These are phyloP conservation scores for Paratinospora sagittata DNA, from an alignment of 164 flowering plant species.

Conservation along the genomic window DNA sequence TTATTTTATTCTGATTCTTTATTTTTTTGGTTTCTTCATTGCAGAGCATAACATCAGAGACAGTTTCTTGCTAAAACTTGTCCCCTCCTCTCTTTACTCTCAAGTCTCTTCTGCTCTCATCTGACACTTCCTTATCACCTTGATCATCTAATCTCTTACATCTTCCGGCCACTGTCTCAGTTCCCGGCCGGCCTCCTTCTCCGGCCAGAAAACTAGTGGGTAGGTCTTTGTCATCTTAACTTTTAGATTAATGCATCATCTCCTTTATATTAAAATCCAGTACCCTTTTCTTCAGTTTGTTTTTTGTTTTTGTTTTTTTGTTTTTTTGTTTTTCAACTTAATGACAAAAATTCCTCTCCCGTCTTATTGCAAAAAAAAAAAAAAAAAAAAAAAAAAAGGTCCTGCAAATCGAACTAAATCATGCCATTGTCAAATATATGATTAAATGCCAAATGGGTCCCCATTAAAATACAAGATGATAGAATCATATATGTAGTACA, in stretches of 20 bases:
- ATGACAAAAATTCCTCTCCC: neutral
- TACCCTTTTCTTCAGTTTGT: too few species aligned
- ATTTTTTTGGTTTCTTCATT: too few species aligned
- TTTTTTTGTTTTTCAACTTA: too few species aligned
- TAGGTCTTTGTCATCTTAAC: too few species aligned
- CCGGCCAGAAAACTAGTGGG: neutral
- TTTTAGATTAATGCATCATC: too few species aligned
- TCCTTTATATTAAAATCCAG: too few species aligned
- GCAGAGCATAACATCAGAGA: too few species aligned
- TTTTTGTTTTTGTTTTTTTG: too few species aligned
- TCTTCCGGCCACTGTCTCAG: neutral
- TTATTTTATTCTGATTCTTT: too few species aligned
- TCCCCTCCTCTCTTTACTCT: conserved; percentile 23
- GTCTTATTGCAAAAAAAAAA: neutral
- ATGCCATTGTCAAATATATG: neutral
- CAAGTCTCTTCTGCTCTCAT: conserved; percentile 4
- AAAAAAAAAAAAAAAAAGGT: too few species aligned
- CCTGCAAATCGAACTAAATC: neutral
- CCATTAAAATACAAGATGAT: neutral
- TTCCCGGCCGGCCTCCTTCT: conserved; percentile 2
- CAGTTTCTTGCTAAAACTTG: conserved; percentile 22
- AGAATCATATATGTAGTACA: too few species aligned
- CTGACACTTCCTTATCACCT: conserved; percentile 11
- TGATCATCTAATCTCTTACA: neutral
- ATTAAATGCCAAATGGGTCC: neutral